Evolutionary conservation across 1,139 yeast genomes (phyloP), one percentile per base, ranked within the genome.

Genomic region (Saccharomycopsis hybrid): DNA sequence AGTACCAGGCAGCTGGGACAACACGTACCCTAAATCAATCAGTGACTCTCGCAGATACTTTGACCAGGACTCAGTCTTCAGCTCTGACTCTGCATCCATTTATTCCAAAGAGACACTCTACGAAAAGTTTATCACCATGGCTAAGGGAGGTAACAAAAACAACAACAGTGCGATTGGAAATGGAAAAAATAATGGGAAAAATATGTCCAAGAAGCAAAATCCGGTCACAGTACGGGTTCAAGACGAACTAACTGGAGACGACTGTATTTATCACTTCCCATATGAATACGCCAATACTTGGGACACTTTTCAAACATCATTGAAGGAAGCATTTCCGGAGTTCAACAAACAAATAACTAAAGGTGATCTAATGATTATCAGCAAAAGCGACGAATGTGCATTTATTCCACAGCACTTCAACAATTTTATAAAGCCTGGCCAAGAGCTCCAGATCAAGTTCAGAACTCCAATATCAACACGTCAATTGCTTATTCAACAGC

Each of bases 291-390:
- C 47, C 3, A 43, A 41, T 30, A 44, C 44, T 9, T 52, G 50
- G 50, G 41, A 35, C 5, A 46, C 46, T 3, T 52, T 50, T 41
- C 43, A 52, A 33, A 35, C 30, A 28, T 46, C 50, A n/a, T 43
- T 52, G 30, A 25, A 41, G n/a, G 50, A 52, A 4, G 53, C 54
- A 4, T 52, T 46, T 36, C 53, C 53, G 4, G 44, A 44, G 35
- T 46, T 46, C 37, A 42, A 33, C 25, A 38, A 38, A 8, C 24
- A 30, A 28, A 51, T 51, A 8, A 37, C 36, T 4, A 43, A 46
- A n/a, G 37, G 37, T 4, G 42, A 49, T 9, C 32, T 51, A 28
- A 38, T 48, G 18, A 25, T 51, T 5, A 43, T 51, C n/a, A 46
- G 45, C 35, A 39, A 51, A 31, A 31, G 45, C 8, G 45, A 51